Conservation (phyloP, 768 basidiomycete species). For the Termitomyces sp. region DNA sequence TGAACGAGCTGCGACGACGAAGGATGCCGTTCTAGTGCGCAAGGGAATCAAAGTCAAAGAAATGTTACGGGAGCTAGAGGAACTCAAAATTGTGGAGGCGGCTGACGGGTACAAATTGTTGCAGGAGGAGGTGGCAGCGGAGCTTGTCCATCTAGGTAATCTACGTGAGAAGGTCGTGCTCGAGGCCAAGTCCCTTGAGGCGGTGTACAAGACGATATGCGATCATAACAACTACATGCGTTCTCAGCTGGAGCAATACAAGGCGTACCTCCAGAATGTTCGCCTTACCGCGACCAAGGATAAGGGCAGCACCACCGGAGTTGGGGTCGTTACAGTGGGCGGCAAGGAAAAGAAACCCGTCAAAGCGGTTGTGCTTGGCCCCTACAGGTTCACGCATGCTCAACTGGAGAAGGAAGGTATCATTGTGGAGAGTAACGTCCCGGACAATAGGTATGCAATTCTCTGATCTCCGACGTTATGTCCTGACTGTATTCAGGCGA, state of each 20-base stretch:
- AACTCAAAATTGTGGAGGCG: conserved; percentile 78
- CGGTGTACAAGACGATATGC: conserved; percentile 98
- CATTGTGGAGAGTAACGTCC: conserved; percentile 98
- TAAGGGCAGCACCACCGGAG: conserved; percentile 80
- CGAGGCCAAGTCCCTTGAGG: conserved; percentile 90
- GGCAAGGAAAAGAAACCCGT: conserved; percentile 94
- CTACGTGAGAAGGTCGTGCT: conserved; percentile 90
- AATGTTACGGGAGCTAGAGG: conserved; percentile 95
- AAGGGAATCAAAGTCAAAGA: conserved; percentile 99
- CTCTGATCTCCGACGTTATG: background rate
- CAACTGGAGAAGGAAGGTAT: conserved; percentile 99
- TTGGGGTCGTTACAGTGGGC: conserved; percentile 92
- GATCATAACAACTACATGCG: conserved; percentile 98
- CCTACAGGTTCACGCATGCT: conserved; percentile 96
- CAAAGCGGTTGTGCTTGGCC: conserved; percentile 85
- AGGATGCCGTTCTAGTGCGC: conserved; percentile 91
- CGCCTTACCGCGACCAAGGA: conserved; percentile 86
- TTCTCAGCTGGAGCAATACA: conserved; percentile 97
- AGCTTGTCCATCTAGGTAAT: conserved; percentile 95
- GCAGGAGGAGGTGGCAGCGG: conserved; percentile 95
- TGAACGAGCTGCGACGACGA: conserved; percentile 94
- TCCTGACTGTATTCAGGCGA: conserved; percentile 46
- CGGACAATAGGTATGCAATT: conserved; percentile 83
- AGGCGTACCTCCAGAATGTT: conserved; percentile 97
- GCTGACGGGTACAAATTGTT: conserved; percentile 87